Evolutionary conservation across 2,329 filamentous ascomycete genomes (phyloP).

Genomic region (Ceratocystiopsis minuta): DNA sequence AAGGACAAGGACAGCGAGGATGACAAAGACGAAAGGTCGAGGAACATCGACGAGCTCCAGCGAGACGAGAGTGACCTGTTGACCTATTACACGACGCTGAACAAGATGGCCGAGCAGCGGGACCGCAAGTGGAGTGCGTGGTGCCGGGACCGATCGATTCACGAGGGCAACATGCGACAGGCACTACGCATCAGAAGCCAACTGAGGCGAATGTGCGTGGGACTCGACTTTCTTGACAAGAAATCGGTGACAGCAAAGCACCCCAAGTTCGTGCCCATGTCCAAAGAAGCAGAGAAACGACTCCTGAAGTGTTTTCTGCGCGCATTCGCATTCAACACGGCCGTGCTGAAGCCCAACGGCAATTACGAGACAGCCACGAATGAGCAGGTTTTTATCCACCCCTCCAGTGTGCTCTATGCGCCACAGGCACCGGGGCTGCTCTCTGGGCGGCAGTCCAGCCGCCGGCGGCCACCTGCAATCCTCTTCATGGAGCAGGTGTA

Average conservation of each 20-base stretch:
- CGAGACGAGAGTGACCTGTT: conserved; percentile 48
- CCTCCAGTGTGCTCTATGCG: conserved; percentile 42
- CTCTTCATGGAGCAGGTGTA: conserved; percentile 53
- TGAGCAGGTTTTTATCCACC: conserved; percentile 43
- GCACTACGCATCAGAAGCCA: conserved; percentile 44
- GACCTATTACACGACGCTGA: conserved; percentile 45
- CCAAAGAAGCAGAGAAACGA: conserved; percentile 33
- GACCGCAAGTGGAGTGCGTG: conserved; percentile 35
- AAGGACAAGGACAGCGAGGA: conserved; percentile 15
- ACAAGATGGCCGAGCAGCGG: conserved; percentile 36
- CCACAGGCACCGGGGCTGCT: too few relatives aligned
- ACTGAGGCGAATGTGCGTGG: conserved; percentile 36
- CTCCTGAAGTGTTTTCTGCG: conserved; percentile 44
- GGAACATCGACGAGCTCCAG: conserved; percentile 35
- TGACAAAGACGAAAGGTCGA: conserved; percentile 29
- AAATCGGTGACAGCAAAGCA: conserved; percentile 16
- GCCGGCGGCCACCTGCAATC: conserved; percentile 24
- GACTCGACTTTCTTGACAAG: conserved; percentile 30
- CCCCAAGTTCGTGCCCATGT: conserved; percentile 34
- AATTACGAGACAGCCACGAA: conserved; percentile 44
- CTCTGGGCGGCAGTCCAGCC: conserved; percentile 22
- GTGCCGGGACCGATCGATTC: conserved; percentile 40
- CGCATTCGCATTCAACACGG: conserved; percentile 43
- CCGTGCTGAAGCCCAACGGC: conserved; percentile 39
- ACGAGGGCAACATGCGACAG: conserved; percentile 42